phyloP scores from a whole-genome alignment of 2,329 filamentous ascomycete genomes.

The Eutypa lata region DNA sequence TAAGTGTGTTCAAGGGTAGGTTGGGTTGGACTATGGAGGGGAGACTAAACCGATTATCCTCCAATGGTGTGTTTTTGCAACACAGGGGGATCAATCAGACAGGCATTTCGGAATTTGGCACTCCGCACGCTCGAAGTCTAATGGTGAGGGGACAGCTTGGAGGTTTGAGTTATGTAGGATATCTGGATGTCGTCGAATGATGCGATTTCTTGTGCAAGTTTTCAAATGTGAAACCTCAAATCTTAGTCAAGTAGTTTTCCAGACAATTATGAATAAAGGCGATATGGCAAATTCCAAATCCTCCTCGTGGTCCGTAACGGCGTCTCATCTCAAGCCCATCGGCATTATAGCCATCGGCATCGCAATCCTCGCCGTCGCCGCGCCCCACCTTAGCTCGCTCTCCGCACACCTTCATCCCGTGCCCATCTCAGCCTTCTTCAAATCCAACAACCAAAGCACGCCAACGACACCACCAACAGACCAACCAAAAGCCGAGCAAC shows the following conservation, averaged over 20 bases:
- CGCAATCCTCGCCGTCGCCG: slow-evolving; percentile 5
- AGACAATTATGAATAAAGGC: neutral
- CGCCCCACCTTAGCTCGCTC: slow-evolving; percentile 2
- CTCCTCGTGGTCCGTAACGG: neutral
- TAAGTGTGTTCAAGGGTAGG: neutral
- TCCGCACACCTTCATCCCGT: slow-evolving; percentile 2
- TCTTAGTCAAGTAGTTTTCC: neutral
- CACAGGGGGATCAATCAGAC: neutral
- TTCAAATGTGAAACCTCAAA: neutral
- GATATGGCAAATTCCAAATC: neutral
- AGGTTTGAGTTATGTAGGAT: neutral
- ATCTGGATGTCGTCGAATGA: neutral
- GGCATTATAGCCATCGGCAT: slow-evolving; percentile 5
- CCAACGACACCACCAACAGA: neutral
- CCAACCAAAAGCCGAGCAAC: neutral
- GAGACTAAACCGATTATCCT: neutral
- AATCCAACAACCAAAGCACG: neutral
- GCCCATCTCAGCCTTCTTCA: no score
- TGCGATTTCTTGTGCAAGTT: neutral
- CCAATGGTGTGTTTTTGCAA: neutral
- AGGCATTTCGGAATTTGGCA: neutral
- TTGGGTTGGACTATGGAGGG: neutral
- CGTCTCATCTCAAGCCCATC: neutral
- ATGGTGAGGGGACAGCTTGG: neutral
- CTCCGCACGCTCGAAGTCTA: neutral